Conservation (phyloP, 306 rosid genomes). For the Casuarina equisetifolia region DNA sequence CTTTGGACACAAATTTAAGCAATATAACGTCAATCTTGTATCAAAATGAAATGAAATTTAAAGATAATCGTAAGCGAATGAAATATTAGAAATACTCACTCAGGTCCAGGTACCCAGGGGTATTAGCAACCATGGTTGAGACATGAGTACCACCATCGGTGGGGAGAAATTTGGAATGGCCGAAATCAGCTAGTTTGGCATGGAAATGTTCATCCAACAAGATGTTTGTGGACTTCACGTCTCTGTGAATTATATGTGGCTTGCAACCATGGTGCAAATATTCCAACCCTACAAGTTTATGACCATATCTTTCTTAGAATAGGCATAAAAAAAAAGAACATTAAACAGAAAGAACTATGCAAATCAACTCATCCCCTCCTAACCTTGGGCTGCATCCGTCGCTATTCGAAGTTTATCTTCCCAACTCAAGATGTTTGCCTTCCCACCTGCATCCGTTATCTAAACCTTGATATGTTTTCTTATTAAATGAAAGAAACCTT, state of each 20-base stretch:
- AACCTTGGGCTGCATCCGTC: slow-evolving; percentile 51
- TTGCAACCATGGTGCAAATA: slow-evolving; percentile 55
- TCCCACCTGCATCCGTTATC: slow-evolving; percentile 8
- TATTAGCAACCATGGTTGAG: slow-evolving; percentile 41
- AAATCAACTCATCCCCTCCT: not conserved
- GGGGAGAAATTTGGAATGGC: slow-evolving; percentile 36
- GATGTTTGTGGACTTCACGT: slow-evolving; percentile 53
- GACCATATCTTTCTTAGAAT: not conserved
- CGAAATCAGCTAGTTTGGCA: slow-evolving; percentile 56
- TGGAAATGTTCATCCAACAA: slow-evolving; percentile 38
- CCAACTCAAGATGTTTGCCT: slow-evolving; percentile 37
- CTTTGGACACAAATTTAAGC: too few species aligned
- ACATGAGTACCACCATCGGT: slow-evolving; percentile 32
- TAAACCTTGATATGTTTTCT: not conserved
- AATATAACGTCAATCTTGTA: too few species aligned
- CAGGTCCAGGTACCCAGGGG: slow-evolving; percentile 46
- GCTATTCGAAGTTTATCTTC: slow-evolving; percentile 47
- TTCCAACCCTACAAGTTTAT: slow-evolving; percentile 44
- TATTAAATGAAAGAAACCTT: not conserved
- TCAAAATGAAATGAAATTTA: too few species aligned
- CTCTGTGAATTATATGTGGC: slow-evolving; percentile 50
- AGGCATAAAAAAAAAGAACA: not conserved
- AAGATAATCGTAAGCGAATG: too few species aligned
- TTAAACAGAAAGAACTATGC: not conserved
- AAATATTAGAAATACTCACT: slow-evolving; percentile 31